A percentile compares a stretch with the other conserved stretches of the same genome.
Evolutionary conservation across 139 green algal species (phyloP).

Genomic region (Raphidocelis subcapitata): DNA sequence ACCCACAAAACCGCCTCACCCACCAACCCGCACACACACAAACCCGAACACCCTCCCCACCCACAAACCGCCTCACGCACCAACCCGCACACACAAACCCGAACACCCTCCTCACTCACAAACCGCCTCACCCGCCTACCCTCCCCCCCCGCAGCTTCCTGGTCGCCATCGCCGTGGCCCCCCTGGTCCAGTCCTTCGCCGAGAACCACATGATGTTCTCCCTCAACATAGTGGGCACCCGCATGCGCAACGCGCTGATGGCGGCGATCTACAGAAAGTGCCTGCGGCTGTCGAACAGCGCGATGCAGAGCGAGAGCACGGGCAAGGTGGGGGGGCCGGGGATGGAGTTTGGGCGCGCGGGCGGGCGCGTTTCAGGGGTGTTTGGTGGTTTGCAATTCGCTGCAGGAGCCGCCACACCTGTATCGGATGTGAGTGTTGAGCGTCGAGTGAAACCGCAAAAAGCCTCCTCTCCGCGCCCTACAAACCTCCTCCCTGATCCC

Average conservation of each 20-base stretch:
- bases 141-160: slow-evolving; percentile 19
- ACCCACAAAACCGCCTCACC: too few relatives aligned
- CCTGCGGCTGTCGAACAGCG: slow-evolving; percentile 54
- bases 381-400: too few relatives aligned
- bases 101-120: neutral
- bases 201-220: slow-evolving; percentile 42
- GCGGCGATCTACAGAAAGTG: slow-evolving; percentile 90
- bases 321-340: slow-evolving; percentile 9
- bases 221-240: slow-evolving; percentile 54
- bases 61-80: slow-evolving; percentile 15
- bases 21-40: slow-evolving; percentile 19
- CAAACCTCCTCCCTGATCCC: too few relatives aligned
- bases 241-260: slow-evolving; percentile 74
- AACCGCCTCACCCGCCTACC: slow-evolving; percentile 26
- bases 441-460: too few relatives aligned
- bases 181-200: slow-evolving; percentile 57
- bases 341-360: neutral
- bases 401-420: too few relatives aligned
- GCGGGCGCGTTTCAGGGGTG: slow-evolving; percentile 24
- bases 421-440: too few relatives aligned
- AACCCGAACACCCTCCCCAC: slow-evolving; percentile 1
- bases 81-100: slow-evolving; percentile 15
- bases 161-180: slow-evolving; percentile 55
- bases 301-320: slow-evolving; percentile 33
- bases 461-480: too few relatives aligned